Evolutionary conservation across 2,329 filamentous ascomycete genomes (phyloP).

Genomic region (Seiridium cupressi): DNA sequence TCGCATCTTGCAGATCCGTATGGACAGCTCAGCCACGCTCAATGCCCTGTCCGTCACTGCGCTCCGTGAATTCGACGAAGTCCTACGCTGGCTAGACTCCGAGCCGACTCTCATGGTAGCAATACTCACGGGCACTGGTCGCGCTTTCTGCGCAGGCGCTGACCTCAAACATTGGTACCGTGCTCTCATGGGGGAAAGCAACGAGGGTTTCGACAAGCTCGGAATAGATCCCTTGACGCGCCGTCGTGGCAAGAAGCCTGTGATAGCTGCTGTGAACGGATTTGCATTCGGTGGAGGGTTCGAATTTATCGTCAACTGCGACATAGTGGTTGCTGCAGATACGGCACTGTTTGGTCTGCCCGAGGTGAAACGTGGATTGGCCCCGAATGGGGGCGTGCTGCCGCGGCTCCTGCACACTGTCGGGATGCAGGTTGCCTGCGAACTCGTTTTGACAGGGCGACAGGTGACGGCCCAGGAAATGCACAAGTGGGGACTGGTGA

Average conservation of each 20-base stretch:
- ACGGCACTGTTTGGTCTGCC: slow-evolving; percentile 51
- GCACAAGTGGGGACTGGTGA: slow-evolving; percentile 21
- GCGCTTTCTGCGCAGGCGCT: slow-evolving; percentile 22
- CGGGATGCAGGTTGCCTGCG: slow-evolving; percentile 21
- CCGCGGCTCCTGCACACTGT: slow-evolving; percentile 20
- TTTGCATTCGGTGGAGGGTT: slow-evolving; percentile 59
- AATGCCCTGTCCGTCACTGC: slow-evolving; percentile 39
- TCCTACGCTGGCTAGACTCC: slow-evolving; percentile 30
- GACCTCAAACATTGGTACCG: slow-evolving; percentile 24
- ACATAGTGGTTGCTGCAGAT: slow-evolving; percentile 55
- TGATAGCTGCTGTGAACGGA: slow-evolving; percentile 64
- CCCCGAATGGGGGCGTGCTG: slow-evolving; percentile 22
- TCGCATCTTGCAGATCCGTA: slow-evolving; percentile 36
- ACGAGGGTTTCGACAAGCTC: slow-evolving; percentile 14
- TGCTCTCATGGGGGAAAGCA: slow-evolving; percentile 20
- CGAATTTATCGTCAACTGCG: slow-evolving; percentile 60
- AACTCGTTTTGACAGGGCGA: slow-evolving; percentile 22
- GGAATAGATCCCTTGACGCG: slow-evolving; percentile 39
- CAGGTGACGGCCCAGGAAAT: slow-evolving; percentile 22
- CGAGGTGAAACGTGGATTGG: slow-evolving; percentile 20
- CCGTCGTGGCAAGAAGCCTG: slow-evolving; percentile 56
- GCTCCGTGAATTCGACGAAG: slow-evolving; percentile 37
- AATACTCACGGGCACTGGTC: slow-evolving; percentile 23
- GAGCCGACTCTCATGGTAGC: slow-evolving; percentile 23
- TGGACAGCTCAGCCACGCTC: slow-evolving; percentile 35